Evolutionary conservation across 106 monocot genomes (phyloP).

Genomic region (Amphibolis antarctica): DNA sequence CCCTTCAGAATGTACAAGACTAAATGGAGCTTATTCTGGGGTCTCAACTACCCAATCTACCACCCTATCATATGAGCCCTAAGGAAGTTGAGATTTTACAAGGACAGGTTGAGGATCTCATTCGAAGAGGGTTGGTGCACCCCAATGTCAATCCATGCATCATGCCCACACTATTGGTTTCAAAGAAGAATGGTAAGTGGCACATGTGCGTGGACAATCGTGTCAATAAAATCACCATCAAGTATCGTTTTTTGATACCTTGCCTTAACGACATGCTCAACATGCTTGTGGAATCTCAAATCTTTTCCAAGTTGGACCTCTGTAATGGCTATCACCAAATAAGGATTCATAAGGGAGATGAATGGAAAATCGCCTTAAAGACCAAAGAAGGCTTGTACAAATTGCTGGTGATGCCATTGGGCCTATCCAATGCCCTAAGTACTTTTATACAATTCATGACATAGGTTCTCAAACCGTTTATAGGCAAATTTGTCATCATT

Average conservation of each 20-base stretch:
- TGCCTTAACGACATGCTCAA: constrained; percentile 5
- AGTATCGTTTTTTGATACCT: constrained; percentile 6
- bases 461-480: not conserved
- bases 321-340: constrained; percentile 14
- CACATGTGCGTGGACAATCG: constrained; percentile 9
- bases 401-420: constrained; percentile 14
- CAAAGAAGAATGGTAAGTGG: constrained; percentile 5
- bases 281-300: not conserved
- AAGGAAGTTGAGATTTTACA: not conserved
- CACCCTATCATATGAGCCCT: not conserved
- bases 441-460: constrained; percentile 16
- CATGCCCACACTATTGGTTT: constrained; percentile 5
- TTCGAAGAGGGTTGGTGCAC: not conserved
- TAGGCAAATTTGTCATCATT: constrained; percentile 2
- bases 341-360: not conserved
- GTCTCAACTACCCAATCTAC: not conserved
- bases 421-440: constrained; percentile 9
- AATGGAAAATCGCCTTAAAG: constrained; percentile 21
- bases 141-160: constrained; percentile 9
- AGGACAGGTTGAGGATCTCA: not conserved
- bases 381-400: constrained; percentile 11
- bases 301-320: constrained; percentile 19
- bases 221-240: constrained; percentile 10
- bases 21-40: not conserved
- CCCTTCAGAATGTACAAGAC: not conserved